Base-by-base conservation (phyloP, 2,329 filamentous ascomycete species). In the Metarhizium album region DNA sequence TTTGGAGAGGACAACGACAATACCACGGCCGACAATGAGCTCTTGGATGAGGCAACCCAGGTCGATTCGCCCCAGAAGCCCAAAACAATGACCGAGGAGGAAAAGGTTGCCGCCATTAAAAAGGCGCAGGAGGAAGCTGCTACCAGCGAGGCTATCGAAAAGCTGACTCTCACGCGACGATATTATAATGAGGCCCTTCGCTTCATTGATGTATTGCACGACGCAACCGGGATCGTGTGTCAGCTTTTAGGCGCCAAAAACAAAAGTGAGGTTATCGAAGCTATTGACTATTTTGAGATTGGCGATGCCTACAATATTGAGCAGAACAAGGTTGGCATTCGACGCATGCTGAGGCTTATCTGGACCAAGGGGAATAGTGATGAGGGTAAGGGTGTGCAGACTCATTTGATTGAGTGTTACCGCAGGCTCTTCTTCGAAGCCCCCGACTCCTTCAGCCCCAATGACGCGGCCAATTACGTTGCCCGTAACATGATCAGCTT, bases 361-460 rank as follows among this genome's bases (percentile, higher is more conserved):
- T 98, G 93, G 93, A 98, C 93, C 56, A 98, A 98, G 70, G 91
- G 93, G 59, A 98, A 97, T 70, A 97, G 90, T 60, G 93, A 98
- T 62, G 94, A 98, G 74, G 93, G 94, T 60, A 98, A 97, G 70
- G 93, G 93, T 51, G 90, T 98, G 2, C 94, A 98, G 65, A 87
- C 87, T 2, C 93, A 98, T 67, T 76, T 98, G 29, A 95, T 98
- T 57, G 93, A 98, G 59, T 95, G 89, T 67, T 98, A 98, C 73
- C 93, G 87, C 64, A 83, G 88, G 20, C 79, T 98, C 1, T 98
- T 97, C 70, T 98, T 98, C 60, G 89, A 95, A 62, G 90, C 94
- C 0, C 93, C 93, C 0, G 88, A 90, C 53, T 83, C 83, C 4
- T 96, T 95, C 70, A 88, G 79, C 52, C 74, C 83, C 29, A 96